Percentiles rank a stretch among this genome's conserved stretches.
Evolutionary conservation across 2,329 filamentous ascomycete genomes (phyloP).

Genomic region (Fusarium odoratissimum): DNA sequence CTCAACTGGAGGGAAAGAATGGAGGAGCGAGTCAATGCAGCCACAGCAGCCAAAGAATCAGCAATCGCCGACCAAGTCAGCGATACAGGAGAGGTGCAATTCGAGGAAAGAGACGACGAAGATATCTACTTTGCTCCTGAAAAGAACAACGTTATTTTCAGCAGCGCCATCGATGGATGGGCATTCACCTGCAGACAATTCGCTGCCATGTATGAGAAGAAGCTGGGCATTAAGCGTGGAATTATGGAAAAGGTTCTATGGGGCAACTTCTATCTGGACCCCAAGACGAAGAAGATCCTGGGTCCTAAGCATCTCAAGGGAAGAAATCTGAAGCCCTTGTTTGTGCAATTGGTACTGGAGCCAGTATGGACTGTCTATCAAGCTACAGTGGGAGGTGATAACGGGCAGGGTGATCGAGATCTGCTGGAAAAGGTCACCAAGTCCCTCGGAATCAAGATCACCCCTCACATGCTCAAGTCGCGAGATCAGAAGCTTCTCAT

Average conservation of each 20-base stretch:
- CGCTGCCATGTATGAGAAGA: constrained; percentile 92
- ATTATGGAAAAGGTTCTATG: constrained; percentile 93
- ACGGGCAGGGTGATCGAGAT: constrained; percentile 82
- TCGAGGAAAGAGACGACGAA: constrained; percentile 93
- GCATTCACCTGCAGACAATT: constrained; percentile 97
- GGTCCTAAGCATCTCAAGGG: constrained; percentile 94
- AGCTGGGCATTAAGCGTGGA: constrained; percentile 91
- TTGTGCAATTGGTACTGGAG: constrained; percentile 95
- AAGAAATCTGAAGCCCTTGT: constrained; percentile 91
- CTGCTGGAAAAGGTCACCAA: constrained; percentile 96
- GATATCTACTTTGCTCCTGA: constrained; percentile 98
- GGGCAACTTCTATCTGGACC: constrained; percentile 96
- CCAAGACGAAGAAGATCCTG: constrained; percentile 94
- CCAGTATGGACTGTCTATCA: constrained; percentile 97
- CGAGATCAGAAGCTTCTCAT: constrained; percentile 86
- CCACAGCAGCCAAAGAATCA: constrained; percentile 71
- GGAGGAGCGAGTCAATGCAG: constrained; percentile 83
- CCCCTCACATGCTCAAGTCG: constrained; percentile 85
- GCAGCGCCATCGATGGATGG: constrained; percentile 98
- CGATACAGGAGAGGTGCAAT: constrained; percentile 72
- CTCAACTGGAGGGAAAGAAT: constrained; percentile 94
- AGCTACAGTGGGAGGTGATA: constrained; percentile 84
- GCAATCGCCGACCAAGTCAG: constrained; percentile 60
- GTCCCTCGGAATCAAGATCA: constrained; percentile 84
- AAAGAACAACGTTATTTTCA: constrained; percentile 99